These are phyloP conservation scores for Priceomyces castillae DNA, from an alignment of 805 yeast species.

Conservation along the genomic window DNA sequence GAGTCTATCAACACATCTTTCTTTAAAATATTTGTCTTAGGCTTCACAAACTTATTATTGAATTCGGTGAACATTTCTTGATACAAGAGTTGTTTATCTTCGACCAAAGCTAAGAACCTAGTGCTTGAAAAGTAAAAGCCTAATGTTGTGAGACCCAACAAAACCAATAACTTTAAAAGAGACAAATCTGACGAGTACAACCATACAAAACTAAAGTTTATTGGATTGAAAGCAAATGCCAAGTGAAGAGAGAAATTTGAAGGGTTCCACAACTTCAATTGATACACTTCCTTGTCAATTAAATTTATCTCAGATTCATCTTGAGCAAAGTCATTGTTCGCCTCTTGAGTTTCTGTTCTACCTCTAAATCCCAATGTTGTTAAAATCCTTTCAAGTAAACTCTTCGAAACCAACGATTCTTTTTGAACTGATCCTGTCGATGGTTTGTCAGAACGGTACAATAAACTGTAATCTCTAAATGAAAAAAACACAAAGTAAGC, in stretches of 20 bases:
- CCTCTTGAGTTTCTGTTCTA: slow-evolving; percentile 18
- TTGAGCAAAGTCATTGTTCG: slow-evolving; percentile 1
- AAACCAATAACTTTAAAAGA: slow-evolving; percentile 23
- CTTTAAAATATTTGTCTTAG: slow-evolving; percentile 47
- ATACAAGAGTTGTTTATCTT: slow-evolving; percentile 59
- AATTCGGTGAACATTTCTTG: slow-evolving; percentile 64
- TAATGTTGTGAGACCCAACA: slow-evolving; percentile 16
- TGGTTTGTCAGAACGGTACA: slow-evolving; percentile 27
- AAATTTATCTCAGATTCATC: slow-evolving; percentile 13
- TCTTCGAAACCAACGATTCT: slow-evolving; percentile 3
- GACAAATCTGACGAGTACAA: slow-evolving; percentile 20
- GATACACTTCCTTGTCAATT: slow-evolving; percentile 45
- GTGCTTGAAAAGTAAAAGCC: slow-evolving; percentile 39
- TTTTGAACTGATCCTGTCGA: slow-evolving; percentile 22
- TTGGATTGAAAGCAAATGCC: slow-evolving; percentile 58
- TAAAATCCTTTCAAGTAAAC: slow-evolving; percentile 3
- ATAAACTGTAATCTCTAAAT: slow-evolving; percentile 29
- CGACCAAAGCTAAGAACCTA: slow-evolving; percentile 47
- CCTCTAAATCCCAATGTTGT: slow-evolving; percentile 14
- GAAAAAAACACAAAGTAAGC: slow-evolving; percentile 9
- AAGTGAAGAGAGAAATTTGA: slow-evolving; percentile 52
- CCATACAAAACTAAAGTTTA: slow-evolving; percentile 45
- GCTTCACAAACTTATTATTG: slow-evolving; percentile 59
- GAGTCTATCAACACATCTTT: slow-evolving; percentile 66
- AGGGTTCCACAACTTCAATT: slow-evolving; percentile 66